A percentile compares a stretch with the other conserved stretches of the same genome.
Evolutionary conservation across 2,329 filamentous ascomycete genomes (phyloP).

Genomic region (Colletotrichum orbiculare): DNA sequence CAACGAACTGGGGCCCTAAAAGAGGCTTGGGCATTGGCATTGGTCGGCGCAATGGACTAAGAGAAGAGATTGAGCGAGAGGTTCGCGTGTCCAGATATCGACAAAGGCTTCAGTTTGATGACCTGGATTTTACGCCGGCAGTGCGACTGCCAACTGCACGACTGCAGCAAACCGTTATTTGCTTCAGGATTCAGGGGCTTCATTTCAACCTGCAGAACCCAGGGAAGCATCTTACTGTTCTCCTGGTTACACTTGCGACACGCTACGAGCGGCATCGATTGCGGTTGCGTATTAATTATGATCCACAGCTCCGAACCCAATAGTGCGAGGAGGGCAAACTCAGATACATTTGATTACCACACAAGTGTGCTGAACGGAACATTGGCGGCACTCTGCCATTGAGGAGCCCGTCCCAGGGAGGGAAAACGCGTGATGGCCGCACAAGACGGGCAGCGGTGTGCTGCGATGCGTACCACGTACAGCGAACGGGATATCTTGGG

Average conservation of each 20-base stretch:
- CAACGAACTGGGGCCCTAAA: conserved; percentile 1
- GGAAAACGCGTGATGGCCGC: not conserved
- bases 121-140: not conserved
- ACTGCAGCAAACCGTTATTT: not conserved
- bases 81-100: conserved; percentile 6
- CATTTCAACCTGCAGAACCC: conserved; percentile 19
- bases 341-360: not conserved
- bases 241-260: too few species aligned
- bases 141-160: not conserved
- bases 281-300: not conserved
- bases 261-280: too few species aligned
- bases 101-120: conserved; percentile 12
- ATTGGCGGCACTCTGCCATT: not conserved
- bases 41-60: not conserved
- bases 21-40: conserved; percentile 18
- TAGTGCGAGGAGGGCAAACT: conserved; percentile 2
- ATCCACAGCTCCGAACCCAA: conserved; percentile 15
- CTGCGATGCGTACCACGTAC: not conserved
- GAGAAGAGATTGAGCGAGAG: not conserved
- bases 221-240: too few species aligned
- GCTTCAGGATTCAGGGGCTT: not conserved
- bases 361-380: not conserved
- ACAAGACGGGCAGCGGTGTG: not conserved
- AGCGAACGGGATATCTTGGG: not conserved
- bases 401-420: not conserved